Percentiles rank a stretch among this genome's conserved stretches.
Evolutionary conservation across 371 early-diverging fungal genomes (phyloP).

Genomic region (Lichtheimia ornata): DNA sequence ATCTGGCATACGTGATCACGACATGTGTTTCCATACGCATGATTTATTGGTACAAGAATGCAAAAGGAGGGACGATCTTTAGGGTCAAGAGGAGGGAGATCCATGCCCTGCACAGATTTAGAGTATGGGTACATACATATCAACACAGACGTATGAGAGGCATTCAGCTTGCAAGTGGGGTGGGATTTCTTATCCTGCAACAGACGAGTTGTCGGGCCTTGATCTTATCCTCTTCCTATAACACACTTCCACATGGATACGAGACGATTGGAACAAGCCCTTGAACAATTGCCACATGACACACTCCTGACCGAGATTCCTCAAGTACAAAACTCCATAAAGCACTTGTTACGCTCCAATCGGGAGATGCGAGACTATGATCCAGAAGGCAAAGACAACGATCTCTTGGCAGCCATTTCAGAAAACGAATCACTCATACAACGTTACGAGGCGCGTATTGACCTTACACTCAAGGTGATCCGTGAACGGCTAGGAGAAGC

Average conservation of each 20-base stretch:
- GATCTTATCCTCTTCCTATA: not conserved
- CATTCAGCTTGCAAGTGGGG: no score
- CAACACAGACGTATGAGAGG: no score
- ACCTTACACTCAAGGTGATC: slow-evolving; percentile 35
- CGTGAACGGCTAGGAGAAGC: slow-evolving; percentile 42
- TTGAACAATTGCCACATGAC: slow-evolving; percentile 33
- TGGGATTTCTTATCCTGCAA: no score
- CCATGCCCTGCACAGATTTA: no score
- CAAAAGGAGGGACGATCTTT: no score
- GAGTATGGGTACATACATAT: no score
- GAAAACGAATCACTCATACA: slow-evolving; percentile 39
- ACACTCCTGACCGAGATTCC: slow-evolving; percentile 45
- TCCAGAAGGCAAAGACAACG: slow-evolving; percentile 28
- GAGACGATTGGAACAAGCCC: slow-evolving; percentile 28
- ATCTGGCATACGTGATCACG: no score
- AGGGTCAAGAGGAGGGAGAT: no score
- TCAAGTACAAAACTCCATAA: slow-evolving; percentile 40
- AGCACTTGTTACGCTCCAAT: slow-evolving; percentile 38
- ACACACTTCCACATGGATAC: slow-evolving; percentile 20
- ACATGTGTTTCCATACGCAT: no score
- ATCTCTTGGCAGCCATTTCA: slow-evolving; percentile 33
- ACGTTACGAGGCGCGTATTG: slow-evolving; percentile 38
- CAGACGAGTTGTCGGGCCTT: not conserved
- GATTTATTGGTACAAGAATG: no score
- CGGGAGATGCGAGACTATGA: slow-evolving; percentile 43